Evolutionary conservation across 805 yeast genomes (phyloP).

Genomic region (Sugiyamaella mastotermitis): DNA sequence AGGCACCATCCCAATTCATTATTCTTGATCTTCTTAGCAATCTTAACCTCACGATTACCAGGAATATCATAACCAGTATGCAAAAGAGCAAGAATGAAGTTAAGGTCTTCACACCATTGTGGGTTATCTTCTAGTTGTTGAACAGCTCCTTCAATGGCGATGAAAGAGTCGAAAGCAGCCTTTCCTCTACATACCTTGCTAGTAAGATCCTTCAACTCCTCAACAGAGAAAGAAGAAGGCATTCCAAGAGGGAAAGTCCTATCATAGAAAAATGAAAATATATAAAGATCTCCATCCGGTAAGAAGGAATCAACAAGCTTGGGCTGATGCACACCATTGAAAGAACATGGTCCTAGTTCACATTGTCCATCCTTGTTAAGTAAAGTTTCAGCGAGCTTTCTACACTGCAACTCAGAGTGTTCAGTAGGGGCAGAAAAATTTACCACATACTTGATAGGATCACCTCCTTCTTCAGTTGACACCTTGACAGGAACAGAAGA

Average conservation of each 20-base stretch:
- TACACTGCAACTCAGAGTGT: slow-evolving; percentile 78
- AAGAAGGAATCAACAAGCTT: slow-evolving; percentile 74
- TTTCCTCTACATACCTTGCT: slow-evolving; percentile 81
- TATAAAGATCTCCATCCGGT: slow-evolving; percentile 67
- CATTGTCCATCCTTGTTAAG: slow-evolving; percentile 82
- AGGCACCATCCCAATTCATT: slow-evolving; percentile 98
- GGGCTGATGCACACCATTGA: slow-evolving; percentile 97
- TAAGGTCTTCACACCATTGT: slow-evolving; percentile 88
- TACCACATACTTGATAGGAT: slow-evolving; percentile 36
- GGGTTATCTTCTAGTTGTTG: slow-evolving; percentile 70
- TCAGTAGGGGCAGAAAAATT: slow-evolving; percentile 59
- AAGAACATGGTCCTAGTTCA: slow-evolving; percentile 76
- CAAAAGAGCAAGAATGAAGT: slow-evolving; percentile 81
- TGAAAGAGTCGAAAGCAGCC: slow-evolving; percentile 62
- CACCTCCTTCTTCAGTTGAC: slow-evolving; percentile 12
- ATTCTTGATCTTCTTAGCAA: slow-evolving; percentile 82
- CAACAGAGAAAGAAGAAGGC: slow-evolving; percentile 83
- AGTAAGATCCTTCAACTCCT: slow-evolving; percentile 78
- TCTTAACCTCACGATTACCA: slow-evolving; percentile 77
- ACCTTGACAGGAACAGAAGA: slow-evolving; percentile 55
- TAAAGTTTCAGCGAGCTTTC: slow-evolving; percentile 72
- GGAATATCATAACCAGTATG: slow-evolving; percentile 98
- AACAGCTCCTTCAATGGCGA: slow-evolving; percentile 63
- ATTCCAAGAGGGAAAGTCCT: slow-evolving; percentile 90
- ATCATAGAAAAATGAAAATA: slow-evolving; percentile 94